Evolutionary conservation across 1,139 yeast species (phyloP), one percentile per base, ranked within the genome.

Genomic region (Taphrina deformans): DNA sequence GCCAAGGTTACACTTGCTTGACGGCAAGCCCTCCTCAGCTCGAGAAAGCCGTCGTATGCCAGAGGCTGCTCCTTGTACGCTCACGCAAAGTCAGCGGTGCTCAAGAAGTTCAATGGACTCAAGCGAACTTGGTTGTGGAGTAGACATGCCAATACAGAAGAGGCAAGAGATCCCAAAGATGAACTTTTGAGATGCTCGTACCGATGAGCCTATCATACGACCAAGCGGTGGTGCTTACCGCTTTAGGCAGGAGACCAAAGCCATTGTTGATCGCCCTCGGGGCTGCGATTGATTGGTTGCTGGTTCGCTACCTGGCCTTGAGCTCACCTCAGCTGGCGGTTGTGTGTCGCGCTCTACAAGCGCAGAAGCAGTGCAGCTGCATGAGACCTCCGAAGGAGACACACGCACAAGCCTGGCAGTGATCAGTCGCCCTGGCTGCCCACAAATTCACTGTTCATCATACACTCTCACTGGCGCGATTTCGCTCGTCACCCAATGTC

Each of bases 371-470:
- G 41, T 18, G 41, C 41, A 38, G 41, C 41, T 38, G 41, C 41
- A 38, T 38, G 41, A 38, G 41, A 38, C 41, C n/a, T 18, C 35
- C 35, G 45, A 40, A 18, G n/a, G 27, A 44, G 48, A 44, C 41
- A n/a, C 41, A 38, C 41, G n/a, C 27, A 21, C 48, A 44, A 44
- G 48, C 48, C 24, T 21, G 48, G 48, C 48, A 44, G 48, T 44
- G 48, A 44, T 44, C 48, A 44, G 48, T 44, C 21, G 48, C 48
- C 27, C 24, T 10, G 48, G n/a, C 27, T 21, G 27, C 24, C 48
- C 48, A 44, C 48, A 44, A 44, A 44, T 44, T 44, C 48, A 44
- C 48, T 44, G 48, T 44, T 44, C 48, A 44, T 44, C 48, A 18
- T 10, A 23, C 48, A 44, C 48, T 21, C 48, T 21, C 41, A 38